Base-by-base conservation (phyloP, 805 yeast species). In the Yarrowia sp. region DNA sequence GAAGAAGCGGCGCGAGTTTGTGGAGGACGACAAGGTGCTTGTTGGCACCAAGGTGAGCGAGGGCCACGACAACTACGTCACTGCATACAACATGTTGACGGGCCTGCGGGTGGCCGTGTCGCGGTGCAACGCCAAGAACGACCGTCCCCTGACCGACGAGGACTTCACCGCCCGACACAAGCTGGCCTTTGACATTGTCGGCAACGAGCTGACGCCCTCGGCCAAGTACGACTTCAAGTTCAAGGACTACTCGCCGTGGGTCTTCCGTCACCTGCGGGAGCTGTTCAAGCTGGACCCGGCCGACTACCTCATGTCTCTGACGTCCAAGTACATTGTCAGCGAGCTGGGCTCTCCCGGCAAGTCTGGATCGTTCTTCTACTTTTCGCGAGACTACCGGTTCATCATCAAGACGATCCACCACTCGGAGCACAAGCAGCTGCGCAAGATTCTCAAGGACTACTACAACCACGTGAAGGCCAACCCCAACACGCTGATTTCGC, bases 331-430 rank as follows among this genome's bases (percentile, higher is more conserved):
- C 72, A 89, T 95, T 67, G 82, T 95, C 40, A 88, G 95, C 28
- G 98, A 93, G 76, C 79, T 92, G 68, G 96, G 93, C 21, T 92
- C 98, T 1, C 98, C 98, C 0, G 99, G 99, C 3, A 95, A 95
- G 75, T 88, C 96, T 71, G 99, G 99, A 0, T 91, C 97, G 0
- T 93, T 93, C 72, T 95, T 95, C 73, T 95, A 95, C 78, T 96
- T 89, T 75, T 91, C 98, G 6, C 80, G 97, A 67, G 99, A 96
- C 77, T 92, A 87, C 77, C 83, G 93, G 68, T 95, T 90, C 77
- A 95, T 95, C 73, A 96, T 95, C 76, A 95, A 95, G 75, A 95
- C 99, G 0, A 92, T 95, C 64, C 98, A 90, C 73, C 96, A 90
- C 71, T 77, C 95, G 0, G 99, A 95, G 72, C 98, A 95, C 77